phyloP scores from a whole-genome alignment of 495 filamentous ascomycete species.

The Daldinia bambusicola region DNA sequence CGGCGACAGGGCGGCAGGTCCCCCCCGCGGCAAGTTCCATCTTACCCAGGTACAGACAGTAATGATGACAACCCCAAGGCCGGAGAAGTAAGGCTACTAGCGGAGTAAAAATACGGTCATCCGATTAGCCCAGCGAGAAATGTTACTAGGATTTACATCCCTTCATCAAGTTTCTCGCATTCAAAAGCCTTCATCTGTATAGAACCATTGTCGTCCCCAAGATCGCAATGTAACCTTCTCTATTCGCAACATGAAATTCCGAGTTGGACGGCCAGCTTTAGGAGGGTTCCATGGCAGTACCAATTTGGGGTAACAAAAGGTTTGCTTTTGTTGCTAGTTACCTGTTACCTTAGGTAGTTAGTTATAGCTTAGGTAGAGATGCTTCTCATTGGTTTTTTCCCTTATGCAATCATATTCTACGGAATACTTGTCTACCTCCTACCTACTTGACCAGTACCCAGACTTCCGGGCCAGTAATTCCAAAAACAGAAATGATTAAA shows the following conservation, averaged over 20 bases:
- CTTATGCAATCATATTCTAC: no score
- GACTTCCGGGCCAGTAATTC: no score
- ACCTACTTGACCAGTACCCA: no score
- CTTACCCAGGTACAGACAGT: background rate
- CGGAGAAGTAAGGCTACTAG: slow-evolving; percentile 35
- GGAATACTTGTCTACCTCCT: no score
- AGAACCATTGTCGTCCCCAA: background rate
- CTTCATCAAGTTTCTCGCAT: background rate
- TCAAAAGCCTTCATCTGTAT: background rate
- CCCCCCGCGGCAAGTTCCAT: slow-evolving; percentile 26
- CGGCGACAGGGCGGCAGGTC: slow-evolving; percentile 15
- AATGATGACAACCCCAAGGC: background rate
- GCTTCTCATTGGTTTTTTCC: no score
- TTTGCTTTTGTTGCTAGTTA: no score
- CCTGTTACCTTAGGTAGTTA: no score
- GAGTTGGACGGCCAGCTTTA: no score
- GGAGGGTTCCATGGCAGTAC: no score
- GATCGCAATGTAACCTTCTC: slow-evolving; percentile 9
- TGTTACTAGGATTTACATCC: slow-evolving; percentile 2
- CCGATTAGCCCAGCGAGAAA: slow-evolving; percentile 13
- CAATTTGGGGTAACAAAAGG: no score
- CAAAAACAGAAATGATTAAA: no score
- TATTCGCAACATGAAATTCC: background rate
- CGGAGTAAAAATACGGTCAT: slow-evolving; percentile 14
- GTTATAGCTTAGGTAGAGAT: no score